Evolutionary conservation across 495 filamentous ascomycete genomes (phyloP), one percentile per base, ranked within the genome.

Genomic region (Talaromyces borbonicus): DNA sequence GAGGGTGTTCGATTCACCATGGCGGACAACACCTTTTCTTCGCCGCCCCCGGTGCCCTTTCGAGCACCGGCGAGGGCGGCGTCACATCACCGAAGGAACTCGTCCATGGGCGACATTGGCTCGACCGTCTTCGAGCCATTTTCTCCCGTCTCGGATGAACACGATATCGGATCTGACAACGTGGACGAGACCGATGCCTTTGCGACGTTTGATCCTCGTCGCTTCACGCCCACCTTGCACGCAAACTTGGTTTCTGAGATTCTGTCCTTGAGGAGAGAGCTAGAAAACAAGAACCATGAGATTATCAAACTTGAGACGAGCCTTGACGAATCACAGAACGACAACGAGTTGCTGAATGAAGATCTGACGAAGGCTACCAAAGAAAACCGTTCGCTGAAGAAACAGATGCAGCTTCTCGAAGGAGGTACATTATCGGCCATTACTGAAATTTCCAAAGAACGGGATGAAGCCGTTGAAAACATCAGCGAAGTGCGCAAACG

Each of bases 231-330:
- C 3, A 96, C 89, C 1, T 73, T 97, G 15, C 93, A 96, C 65
- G 92, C 92, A 11, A 95, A 85, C 36, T 73, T 98, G 6, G 90
- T 98, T 5, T 87, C 90, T 0, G 90, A 98, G 60, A 98, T 98
- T 49, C 74, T 97, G 19, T 78, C 80, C 1, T 62, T 99, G 35
- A 79, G 88, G 3, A 73, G 92, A 35, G 93, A 97, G 48, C 75
- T 95, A 43, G 92, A 97, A 58, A 83, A 79, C 32, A 96, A 93
- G 60, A 72, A 81, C 15, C 85, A 80, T 50, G 72, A 85, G 24
- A 89, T 99, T 32, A 87, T 94, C 59, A 73, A 74, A 25, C 67
- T 99, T 25, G 93, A 99, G 66, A 67, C 73, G 6, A 83, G 72
- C 16, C 65, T 97, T 42, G 79, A 90, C 45, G 68, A 74, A 7